phyloP scores from a whole-genome alignment of 2,329 filamentous ascomycete genomes.

The Parascedosporium putredinis region DNA sequence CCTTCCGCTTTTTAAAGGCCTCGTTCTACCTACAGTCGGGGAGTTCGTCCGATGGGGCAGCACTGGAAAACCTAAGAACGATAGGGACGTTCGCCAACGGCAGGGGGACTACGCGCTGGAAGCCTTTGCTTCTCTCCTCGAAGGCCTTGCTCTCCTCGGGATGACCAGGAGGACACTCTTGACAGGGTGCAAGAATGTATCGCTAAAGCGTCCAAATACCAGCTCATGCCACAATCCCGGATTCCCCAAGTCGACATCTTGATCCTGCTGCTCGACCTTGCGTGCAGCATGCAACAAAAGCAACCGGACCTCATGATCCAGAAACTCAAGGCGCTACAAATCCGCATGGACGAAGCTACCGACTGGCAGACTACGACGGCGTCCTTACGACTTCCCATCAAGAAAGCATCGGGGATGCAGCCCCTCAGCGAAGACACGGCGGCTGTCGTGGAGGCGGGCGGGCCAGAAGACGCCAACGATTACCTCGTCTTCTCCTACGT shows the following conservation, averaged over 20 bases:
- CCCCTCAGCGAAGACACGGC: slow-evolving; percentile 41
- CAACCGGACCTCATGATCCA: slow-evolving; percentile 42
- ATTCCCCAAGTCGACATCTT: slow-evolving; percentile 59
- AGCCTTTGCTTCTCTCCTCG: slow-evolving; percentile 55
- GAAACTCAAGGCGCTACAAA: slow-evolving; percentile 54
- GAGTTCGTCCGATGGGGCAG: slow-evolving; percentile 48
- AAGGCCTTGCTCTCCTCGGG: slow-evolving; percentile 59
- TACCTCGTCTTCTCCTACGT: slow-evolving; percentile 51
- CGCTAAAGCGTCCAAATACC: slow-evolving; percentile 61
- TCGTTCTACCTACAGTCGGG: slow-evolving; percentile 55
- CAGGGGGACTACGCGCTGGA: slow-evolving; percentile 54
- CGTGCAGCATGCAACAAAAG: slow-evolving; percentile 57
- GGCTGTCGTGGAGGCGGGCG: slow-evolving; percentile 39
- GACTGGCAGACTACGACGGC: slow-evolving; percentile 36
- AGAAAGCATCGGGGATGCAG: slow-evolving; percentile 35
- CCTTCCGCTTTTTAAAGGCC: slow-evolving; percentile 63
- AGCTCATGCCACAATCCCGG: slow-evolving; percentile 52
- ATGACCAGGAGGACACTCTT: slow-evolving; percentile 52
- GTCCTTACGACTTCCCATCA: slow-evolving; percentile 45
- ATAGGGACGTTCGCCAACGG: slow-evolving; percentile 50
- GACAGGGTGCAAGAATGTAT: slow-evolving; percentile 63
- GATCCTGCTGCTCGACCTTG: slow-evolving; percentile 57
- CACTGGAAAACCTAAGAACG: slow-evolving; percentile 58
- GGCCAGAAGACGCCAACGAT: slow-evolving; percentile 34
- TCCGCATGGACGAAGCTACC: slow-evolving; percentile 47